These are phyloP conservation scores for Sclerotinia borealis DNA, from an alignment of 2,329 filamentous ascomycete species.

Conservation along the genomic window DNA sequence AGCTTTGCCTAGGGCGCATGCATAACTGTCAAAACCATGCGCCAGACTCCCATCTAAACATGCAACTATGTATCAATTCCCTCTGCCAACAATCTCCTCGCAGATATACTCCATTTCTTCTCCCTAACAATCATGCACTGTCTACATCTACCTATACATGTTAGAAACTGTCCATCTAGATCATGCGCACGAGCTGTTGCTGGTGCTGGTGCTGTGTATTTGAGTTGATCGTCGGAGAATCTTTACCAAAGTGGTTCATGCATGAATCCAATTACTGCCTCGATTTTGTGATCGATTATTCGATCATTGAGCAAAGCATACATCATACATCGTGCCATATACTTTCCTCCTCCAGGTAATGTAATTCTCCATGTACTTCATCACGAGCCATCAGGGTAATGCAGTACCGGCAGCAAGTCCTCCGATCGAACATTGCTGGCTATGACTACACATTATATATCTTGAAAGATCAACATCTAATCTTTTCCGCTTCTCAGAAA, in stretches of 20 bases:
- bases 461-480: constrained; percentile 41
- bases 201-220: constrained; percentile 32
- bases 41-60: constrained; percentile 32
- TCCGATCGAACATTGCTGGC: constrained; percentile 52
- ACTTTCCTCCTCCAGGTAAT: constrained; percentile 27
- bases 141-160: constrained; percentile 36
- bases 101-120: constrained; percentile 34
- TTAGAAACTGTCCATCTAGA: constrained; percentile 30
- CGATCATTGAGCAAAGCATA: constrained; percentile 39
- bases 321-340: constrained; percentile 37
- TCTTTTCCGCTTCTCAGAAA: background rate
- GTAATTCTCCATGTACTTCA: background rate
- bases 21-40: background rate
- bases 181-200: constrained; percentile 30
- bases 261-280: constrained; percentile 29
- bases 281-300: constrained; percentile 35
- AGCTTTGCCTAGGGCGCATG: background rate
- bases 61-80: constrained; percentile 34
- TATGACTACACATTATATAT: constrained; percentile 48
- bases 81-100: constrained; percentile 32
- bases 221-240: constrained; percentile 26
- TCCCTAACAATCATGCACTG: constrained; percentile 32
- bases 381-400: constrained; percentile 43
- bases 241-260: constrained; percentile 31
- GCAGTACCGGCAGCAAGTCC: constrained; percentile 49